Conservation (phyloP, 169 alveolate species). For the Plasmodium cynomolgi region DNA sequence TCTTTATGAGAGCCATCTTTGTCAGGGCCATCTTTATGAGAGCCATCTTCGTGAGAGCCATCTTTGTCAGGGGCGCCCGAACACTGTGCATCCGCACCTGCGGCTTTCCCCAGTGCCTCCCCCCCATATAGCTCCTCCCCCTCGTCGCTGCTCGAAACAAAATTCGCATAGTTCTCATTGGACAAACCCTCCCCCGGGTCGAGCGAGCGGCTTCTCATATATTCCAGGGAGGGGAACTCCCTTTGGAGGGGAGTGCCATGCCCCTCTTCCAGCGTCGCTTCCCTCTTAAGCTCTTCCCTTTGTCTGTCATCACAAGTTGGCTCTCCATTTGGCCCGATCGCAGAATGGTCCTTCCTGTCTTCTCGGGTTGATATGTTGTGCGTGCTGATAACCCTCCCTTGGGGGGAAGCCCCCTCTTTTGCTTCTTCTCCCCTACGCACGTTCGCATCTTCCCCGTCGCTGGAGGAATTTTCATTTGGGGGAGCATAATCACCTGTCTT, state of each 20-base stretch:
- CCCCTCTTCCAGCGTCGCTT: background rate
- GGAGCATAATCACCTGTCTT: background rate
- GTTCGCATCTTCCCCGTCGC: background rate
- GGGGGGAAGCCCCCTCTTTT: background rate
- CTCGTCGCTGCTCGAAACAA: conserved; percentile 70
- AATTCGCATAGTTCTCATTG: conserved; percentile 33
- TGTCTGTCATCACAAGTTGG: background rate
- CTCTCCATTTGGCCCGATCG: background rate
- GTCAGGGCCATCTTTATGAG: background rate
- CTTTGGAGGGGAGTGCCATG: background rate
- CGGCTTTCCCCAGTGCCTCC: background rate
- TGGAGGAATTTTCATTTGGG: background rate
- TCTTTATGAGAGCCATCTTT: background rate
- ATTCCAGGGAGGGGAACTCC: background rate
- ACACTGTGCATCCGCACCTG: background rate
- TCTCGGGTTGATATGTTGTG: background rate
- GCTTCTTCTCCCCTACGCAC: background rate
- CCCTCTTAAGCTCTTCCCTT: background rate
- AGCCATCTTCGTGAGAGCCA: background rate
- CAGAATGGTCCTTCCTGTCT: background rate
- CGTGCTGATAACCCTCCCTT: background rate
- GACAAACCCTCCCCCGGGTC: background rate
- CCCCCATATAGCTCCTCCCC: background rate
- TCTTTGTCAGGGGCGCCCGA: background rate
- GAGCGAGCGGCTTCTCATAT: background rate